A percentile compares a stretch with the other conserved stretches of the same genome.
These are phyloP conservation scores for Zancudomyces culisetae DNA, from an alignment of 371 early-diverging fungal species.

Conservation along the genomic window DNA sequence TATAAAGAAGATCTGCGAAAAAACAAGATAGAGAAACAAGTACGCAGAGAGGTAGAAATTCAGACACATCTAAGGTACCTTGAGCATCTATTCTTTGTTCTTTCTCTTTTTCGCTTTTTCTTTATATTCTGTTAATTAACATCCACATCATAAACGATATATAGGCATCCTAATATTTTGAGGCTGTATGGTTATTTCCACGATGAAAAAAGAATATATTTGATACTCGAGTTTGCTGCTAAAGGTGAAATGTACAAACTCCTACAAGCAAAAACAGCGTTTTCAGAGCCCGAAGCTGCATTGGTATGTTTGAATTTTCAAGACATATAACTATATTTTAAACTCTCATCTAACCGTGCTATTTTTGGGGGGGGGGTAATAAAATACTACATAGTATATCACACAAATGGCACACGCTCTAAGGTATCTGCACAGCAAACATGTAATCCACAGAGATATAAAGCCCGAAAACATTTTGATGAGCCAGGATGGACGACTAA, in stretches of 20 bases:
- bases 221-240: conserved; percentile 92
- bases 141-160: conserved; percentile 1
- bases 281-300: conserved; percentile 59
- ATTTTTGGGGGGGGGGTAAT: background rate
- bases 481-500: conserved; percentile 63
- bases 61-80: conserved; percentile 65
- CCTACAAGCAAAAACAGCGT: conserved; percentile 39
- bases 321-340: background rate
- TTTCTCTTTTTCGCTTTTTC: background rate
- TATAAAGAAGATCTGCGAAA: conserved; percentile 62
- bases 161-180: conserved; percentile 71
- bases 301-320: conserved; percentile 30
- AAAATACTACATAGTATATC: conserved; percentile 74
- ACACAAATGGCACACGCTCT: conserved; percentile 75
- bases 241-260: conserved; percentile 84
- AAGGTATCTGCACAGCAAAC: conserved; percentile 73
- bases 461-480: conserved; percentile 95
- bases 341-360: background rate
- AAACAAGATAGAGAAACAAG: conserved; percentile 61
- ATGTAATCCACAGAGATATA: conserved; percentile 93
- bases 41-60: conserved; percentile 93
- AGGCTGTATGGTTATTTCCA: conserved; percentile 95
- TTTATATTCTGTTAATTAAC: background rate
- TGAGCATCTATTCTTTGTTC: conserved; percentile 12
- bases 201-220: conserved; percentile 74